Conservation (phyloP, 1,139 yeast genomes). For the Blastobotrys apis region DNA sequence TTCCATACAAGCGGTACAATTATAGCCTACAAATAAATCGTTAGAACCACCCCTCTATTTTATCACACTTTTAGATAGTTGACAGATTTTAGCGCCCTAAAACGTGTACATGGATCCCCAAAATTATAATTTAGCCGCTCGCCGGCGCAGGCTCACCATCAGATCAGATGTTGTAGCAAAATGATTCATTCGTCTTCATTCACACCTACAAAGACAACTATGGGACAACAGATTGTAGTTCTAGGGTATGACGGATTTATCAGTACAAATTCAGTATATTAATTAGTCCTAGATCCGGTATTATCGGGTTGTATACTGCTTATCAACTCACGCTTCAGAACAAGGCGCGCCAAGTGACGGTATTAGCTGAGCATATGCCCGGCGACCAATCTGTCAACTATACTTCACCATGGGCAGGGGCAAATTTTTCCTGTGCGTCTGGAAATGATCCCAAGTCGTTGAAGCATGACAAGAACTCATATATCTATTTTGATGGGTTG, state of each 20-base stretch:
- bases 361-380: conserved; percentile 61
- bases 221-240: conserved; percentile 30
- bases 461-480: conserved; percentile 53
- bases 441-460: conserved; percentile 52
- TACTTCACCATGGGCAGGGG: conserved; percentile 71
- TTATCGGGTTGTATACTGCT: conserved; percentile 64
- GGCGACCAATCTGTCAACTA: conserved; percentile 68
- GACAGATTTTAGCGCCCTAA: too few relatives aligned
- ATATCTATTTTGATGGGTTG: conserved; percentile 43
- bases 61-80: too few relatives aligned
- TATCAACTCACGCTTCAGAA: conserved; percentile 47
- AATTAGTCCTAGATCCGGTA: conserved; percentile 51
- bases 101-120: too few relatives aligned
- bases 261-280: background rate
- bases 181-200: background rate
- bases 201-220: conserved; percentile 7
- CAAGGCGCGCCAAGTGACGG: conserved; percentile 46
- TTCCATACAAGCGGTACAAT: too few relatives aligned
- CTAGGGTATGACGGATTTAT: conserved; percentile 23
- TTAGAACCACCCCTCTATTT: too few relatives aligned
- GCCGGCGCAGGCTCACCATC: too few relatives aligned
- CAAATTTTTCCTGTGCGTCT: conserved; percentile 59
- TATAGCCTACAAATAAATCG: too few relatives aligned
- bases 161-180: background rate
- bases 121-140: too few relatives aligned